Conservation (phyloP, 2,329 filamentous ascomycete genomes). For the Pestalotiopsis sp. region DNA sequence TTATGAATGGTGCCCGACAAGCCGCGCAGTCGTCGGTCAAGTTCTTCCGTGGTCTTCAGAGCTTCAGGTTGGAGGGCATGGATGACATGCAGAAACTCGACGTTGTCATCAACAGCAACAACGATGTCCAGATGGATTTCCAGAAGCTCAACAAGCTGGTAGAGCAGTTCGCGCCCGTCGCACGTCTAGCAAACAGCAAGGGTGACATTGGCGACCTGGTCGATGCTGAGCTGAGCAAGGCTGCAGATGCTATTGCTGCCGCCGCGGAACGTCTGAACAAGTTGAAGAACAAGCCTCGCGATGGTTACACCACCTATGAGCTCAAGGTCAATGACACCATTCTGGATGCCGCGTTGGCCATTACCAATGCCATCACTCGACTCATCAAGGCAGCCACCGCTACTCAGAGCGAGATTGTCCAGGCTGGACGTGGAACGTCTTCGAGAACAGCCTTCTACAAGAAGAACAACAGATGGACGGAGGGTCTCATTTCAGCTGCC, state of each 20-base stretch:
- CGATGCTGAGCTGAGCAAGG: constrained; percentile 88
- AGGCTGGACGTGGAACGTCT: constrained; percentile 84
- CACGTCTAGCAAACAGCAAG: constrained; percentile 74
- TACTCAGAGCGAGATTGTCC: constrained; percentile 95
- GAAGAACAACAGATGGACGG: constrained; percentile 99
- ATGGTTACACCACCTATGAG: constrained; percentile 94
- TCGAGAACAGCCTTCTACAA: constrained; percentile 97
- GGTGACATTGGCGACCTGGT: constrained; percentile 93
- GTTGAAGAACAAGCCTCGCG: constrained; percentile 93
- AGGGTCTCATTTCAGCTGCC: constrained; percentile 93
- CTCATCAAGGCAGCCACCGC: constrained; percentile 93
- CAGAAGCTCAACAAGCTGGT: constrained; percentile 93
- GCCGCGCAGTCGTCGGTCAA: constrained; percentile 86
- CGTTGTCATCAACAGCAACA: constrained; percentile 95
- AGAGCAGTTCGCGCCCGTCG: constrained; percentile 86
- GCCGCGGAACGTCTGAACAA: constrained; percentile 88
- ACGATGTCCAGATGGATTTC: constrained; percentile 91
- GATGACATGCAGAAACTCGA: constrained; percentile 93
- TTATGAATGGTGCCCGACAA: constrained; percentile 80
- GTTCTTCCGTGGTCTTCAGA: constrained; percentile 93
- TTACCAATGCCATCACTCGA: constrained; percentile 90
- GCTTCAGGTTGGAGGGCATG: constrained; percentile 89
- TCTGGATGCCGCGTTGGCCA: constrained; percentile 86
- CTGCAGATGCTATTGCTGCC: constrained; percentile 92
- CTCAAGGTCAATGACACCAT: constrained; percentile 95